Conservation (phyloP, 805 yeast genomes). For the Maudiozyma saulgeensis region DNA sequence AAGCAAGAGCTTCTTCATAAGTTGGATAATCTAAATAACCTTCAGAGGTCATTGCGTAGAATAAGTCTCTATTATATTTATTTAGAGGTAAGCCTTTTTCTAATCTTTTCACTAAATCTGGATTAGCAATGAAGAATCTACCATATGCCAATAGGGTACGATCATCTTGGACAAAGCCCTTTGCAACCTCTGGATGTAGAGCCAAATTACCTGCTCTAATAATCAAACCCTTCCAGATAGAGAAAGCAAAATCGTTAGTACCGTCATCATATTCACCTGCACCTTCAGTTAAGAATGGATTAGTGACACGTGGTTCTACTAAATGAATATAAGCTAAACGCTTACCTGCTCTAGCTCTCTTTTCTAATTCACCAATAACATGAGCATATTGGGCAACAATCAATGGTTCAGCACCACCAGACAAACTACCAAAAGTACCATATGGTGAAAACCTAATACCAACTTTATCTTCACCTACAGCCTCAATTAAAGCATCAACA, state of each 20-base stretch:
- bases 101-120: conserved; percentile 41
- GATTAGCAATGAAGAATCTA: conserved; percentile 43
- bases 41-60: conserved; percentile 31
- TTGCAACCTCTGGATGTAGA: conserved; percentile 20
- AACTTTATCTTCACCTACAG: conserved; percentile 41
- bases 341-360: conserved; percentile 27
- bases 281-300: conserved; percentile 17
- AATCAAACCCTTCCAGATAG: conserved; percentile 38
- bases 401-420: conserved; percentile 28
- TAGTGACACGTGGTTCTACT: conserved; percentile 38
- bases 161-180: conserved; percentile 29
- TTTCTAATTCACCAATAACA: conserved; percentile 32
- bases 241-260: conserved; percentile 31
- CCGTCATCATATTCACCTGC: conserved; percentile 22
- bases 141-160: conserved; percentile 39
- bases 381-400: conserved; percentile 32
- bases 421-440: conserved; percentile 31
- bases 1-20: conserved; percentile 19
- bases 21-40: conserved; percentile 40
- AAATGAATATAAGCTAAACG: conserved; percentile 36
- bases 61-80: conserved; percentile 39
- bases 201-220: conserved; percentile 34
- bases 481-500: conserved; percentile 40
- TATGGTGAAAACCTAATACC: conserved; percentile 43
- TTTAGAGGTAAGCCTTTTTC: conserved; percentile 33